phyloP scores from a whole-genome alignment of 2,329 filamentous ascomycete species.

The Macrophomina tecta region DNA sequence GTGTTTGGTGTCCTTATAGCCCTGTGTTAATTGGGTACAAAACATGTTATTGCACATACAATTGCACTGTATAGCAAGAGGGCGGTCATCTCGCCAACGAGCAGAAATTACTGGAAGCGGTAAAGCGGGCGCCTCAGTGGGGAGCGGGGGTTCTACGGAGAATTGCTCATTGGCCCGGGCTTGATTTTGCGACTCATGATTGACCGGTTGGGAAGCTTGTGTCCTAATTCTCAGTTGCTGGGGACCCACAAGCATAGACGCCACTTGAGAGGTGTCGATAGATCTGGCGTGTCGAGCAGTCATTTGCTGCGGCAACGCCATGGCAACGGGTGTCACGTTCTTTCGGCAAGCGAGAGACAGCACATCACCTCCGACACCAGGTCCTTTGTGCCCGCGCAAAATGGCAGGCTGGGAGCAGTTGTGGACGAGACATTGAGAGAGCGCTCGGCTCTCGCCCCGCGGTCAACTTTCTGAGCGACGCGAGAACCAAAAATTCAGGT shows the following conservation, averaged over 20 bases:
- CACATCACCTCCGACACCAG: not conserved
- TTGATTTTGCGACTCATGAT: not conserved
- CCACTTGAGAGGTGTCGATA: not conserved
- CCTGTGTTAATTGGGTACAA: no score
- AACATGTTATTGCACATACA: no score
- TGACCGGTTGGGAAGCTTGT: not conserved
- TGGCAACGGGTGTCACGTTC: constrained; percentile 10
- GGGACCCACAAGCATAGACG: not conserved
- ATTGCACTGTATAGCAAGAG: not conserved
- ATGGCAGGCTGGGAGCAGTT: not conserved
- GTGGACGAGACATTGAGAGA: not conserved
- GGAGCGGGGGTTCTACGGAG: not conserved
- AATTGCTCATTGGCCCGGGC: not conserved
- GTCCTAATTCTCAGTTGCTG: not conserved
- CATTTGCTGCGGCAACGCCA: constrained; percentile 1
- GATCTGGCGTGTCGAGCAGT: not conserved
- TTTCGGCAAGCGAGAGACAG: not conserved
- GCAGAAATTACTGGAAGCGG: constrained; percentile 2
- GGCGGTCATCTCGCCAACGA: not conserved
- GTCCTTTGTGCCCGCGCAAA: not conserved
- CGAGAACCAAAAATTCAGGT: constrained; percentile 5
- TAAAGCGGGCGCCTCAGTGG: constrained; percentile 15
- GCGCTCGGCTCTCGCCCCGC: not conserved
- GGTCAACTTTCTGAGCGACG: not conserved
- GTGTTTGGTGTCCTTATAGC: no score